Evolutionary conservation across 2,329 filamentous ascomycete genomes (phyloP), one percentile per base, ranked within the genome.

Genomic region (Tolypocladium guangdongense): DNA sequence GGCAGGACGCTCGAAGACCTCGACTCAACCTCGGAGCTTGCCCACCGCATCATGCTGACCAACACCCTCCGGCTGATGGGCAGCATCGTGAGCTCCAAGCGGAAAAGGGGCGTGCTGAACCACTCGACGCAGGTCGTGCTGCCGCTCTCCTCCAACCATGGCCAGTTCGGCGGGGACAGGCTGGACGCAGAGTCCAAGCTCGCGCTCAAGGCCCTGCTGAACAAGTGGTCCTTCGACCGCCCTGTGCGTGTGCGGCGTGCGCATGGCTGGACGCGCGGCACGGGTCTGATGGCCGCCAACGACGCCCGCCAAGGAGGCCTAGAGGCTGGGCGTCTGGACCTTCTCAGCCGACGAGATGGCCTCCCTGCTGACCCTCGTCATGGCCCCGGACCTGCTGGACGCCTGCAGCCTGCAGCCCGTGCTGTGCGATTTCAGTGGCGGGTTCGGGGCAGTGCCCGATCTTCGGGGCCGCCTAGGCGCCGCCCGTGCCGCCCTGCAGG

Each of bases 281-380:
- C 90, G 55, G 91, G 90, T 66, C 81, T 96, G 60, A 96, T 96
- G 90, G 86, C 85, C 60, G 88, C 86, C 63, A 95, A 95, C 77
- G 95, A 96, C 70, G 82, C 95, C 61, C 88, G 90, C 90, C 43
- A 89, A 95, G 69, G 90, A 90, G 53, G 87, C 96, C 55, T 90
- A 96, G 74, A 87, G 86, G 64, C 89, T 91, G 58, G 91, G 91
- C 64, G 90, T 95, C 22, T 88, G 90, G 61, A 96, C 91, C 2
- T 96, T 96, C 77, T 95, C 90, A n/a, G 90, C 95, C 72, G 88
- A 93, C 68, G 91, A 96, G 71, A 96, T 96, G 91, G 91, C 91
- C 12, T 95, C 96, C 27, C 27, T 27, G 27, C 27, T 27, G 27
- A 27, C 27, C 27, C 27, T 27, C 27, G 27, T 27, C 27, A 27